Percentiles rank a stretch among this genome's conserved stretches.
Evolutionary conservation across 176 grass and related monocot species (phyloP).

Genomic region (Raddia guianensis): DNA sequence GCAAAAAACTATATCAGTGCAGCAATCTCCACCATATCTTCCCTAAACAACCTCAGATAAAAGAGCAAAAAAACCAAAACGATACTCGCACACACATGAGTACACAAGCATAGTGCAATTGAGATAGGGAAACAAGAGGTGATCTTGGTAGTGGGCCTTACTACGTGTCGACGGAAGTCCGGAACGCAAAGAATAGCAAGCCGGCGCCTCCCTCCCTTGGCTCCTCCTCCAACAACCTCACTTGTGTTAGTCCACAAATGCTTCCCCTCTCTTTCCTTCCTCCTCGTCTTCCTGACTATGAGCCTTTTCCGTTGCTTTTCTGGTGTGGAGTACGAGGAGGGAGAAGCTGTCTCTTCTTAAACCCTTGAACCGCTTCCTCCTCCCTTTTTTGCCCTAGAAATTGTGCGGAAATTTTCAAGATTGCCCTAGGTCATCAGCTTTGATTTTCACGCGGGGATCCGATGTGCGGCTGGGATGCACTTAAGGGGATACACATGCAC

Average conservation of each 20-base stretch:
- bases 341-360: constrained; percentile 37
- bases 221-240: neutral
- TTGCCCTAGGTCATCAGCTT: neutral
- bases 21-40: neutral
- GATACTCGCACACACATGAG: neutral
- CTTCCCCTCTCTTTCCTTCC: neutral
- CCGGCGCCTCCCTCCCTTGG: neutral
- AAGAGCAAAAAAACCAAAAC: neutral
- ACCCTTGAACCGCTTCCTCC: constrained; percentile 30
- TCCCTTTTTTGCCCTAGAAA: neutral
- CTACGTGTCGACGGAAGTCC: neutral
- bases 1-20: neutral
- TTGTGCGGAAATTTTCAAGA: neutral
- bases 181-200: neutral
- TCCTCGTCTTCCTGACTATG: neutral
- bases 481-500: neutral
- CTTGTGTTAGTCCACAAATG: neutral
- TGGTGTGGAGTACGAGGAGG: neutral
- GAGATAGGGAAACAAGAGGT: neutral
- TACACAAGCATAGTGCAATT: neutral
- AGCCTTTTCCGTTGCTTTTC: neutral
- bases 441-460: neutral
- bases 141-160: neutral
- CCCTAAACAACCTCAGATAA: neutral
- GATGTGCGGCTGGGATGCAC: constrained; percentile 21